Evolutionary conservation across 2,329 filamentous ascomycete genomes (phyloP).

Genomic region (Chrysoporthe cubensis): DNA sequence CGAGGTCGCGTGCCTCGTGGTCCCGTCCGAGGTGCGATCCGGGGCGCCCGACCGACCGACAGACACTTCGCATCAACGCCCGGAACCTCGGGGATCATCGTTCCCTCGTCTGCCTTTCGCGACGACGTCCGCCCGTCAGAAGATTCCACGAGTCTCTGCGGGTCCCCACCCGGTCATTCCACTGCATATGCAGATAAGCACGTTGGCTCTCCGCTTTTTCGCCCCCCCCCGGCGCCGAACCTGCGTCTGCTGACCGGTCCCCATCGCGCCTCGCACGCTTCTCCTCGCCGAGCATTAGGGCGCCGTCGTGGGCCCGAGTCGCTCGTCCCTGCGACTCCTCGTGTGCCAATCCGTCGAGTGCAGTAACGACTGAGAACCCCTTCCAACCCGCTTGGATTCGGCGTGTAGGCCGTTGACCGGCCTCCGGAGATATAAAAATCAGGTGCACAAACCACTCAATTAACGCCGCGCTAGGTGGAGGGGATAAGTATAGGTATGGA

Average conservation of each 20-base stretch:
- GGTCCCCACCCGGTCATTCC: background rate
- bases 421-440: background rate
- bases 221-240: background rate
- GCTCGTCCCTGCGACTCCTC: background rate
- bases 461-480: constrained; percentile 4
- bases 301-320: no score
- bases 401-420: background rate
- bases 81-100: constrained; percentile 4
- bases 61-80: background rate
- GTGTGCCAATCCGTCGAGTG: background rate
- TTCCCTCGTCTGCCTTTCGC: background rate
- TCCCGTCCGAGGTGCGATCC: background rate
- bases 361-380: background rate
- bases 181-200: constrained; percentile 10
- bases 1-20: background rate
- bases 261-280: background rate
- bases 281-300: background rate
- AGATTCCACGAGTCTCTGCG: background rate
- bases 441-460: background rate
- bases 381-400: background rate
- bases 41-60: background rate
- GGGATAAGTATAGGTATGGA: background rate
- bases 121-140: background rate
- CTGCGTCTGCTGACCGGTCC: background rate
- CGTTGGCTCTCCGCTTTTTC: background rate